Conservation (phyloP, 306 rosid genomes). For the Cucurbita pepo region DNA sequence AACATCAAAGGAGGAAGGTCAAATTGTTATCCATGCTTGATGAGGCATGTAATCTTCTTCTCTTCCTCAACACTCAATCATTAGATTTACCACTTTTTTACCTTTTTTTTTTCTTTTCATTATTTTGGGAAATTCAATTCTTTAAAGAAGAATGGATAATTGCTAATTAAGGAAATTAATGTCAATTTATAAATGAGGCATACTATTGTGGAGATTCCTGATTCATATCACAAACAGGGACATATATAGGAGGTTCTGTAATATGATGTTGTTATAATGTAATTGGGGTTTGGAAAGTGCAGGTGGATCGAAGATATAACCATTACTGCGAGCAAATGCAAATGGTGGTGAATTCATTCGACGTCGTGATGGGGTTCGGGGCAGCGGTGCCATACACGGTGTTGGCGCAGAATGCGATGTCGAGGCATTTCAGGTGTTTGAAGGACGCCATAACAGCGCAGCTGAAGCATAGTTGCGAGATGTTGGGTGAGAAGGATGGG, state of each 20-base stretch:
- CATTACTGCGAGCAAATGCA: constrained; percentile 96
- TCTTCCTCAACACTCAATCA: neutral
- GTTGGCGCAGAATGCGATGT: constrained; percentile 87
- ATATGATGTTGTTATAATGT: neutral
- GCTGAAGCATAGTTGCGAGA: constrained; percentile 53
- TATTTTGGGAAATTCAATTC: neutral
- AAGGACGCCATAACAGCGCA: constrained; percentile 62
- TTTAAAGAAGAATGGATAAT: too few species aligned
- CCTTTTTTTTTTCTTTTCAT: neutral
- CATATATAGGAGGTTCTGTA: neutral
- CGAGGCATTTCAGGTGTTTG: constrained; percentile 77
- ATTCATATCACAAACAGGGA: neutral
- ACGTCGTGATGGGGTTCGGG: constrained; percentile 71
- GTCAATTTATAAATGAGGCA: too few species aligned
- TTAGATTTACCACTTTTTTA: neutral
- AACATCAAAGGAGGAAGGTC: constrained; percentile 12
- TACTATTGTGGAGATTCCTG: too few species aligned
- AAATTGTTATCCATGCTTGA: constrained; percentile 14
- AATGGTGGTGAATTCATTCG: constrained; percentile 85
- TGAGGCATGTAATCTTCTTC: constrained; percentile 6
- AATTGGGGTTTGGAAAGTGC: neutral
- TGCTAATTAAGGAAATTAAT: too few species aligned
- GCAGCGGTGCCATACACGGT: constrained; percentile 85
- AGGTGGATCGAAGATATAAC: constrained; percentile 91
- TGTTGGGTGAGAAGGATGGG: constrained; percentile 83